Evolutionary conservation across 2,329 filamentous ascomycete species (phyloP).

Genomic region (Fusarium proliferatum): DNA sequence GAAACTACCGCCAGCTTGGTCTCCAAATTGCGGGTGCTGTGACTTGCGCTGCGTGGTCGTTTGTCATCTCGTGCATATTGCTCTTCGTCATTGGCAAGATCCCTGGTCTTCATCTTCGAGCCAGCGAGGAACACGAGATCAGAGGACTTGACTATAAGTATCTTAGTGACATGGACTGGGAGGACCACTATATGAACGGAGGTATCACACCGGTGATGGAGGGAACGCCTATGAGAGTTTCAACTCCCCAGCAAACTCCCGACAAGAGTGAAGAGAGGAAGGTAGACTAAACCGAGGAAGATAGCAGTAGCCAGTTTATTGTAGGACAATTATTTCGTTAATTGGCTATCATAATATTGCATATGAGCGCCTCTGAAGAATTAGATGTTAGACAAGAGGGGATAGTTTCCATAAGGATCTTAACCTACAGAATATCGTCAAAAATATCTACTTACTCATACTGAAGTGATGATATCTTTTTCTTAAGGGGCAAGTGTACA

Average conservation of each 20-base stretch:
- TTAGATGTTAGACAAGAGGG: too few species aligned
- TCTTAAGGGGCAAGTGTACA: rapidly evolving
- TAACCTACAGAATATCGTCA: too few species aligned
- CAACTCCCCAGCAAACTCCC: constrained; percentile 5
- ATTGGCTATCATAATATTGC: not conserved
- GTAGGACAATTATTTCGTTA: not conserved
- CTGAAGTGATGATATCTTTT: not conserved
- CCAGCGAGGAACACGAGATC: constrained; percentile 65
- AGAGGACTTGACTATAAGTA: constrained; percentile 60
- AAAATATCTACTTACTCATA: not conserved
- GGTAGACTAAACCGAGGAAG: not conserved
- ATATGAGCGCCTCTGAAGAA: not conserved
- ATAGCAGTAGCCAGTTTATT: not conserved
- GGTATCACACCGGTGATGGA: constrained; percentile 33
- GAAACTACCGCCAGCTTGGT: constrained; percentile 65
- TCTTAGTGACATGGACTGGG: constrained; percentile 44
- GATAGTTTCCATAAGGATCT: not conserved
- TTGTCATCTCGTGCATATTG: constrained; percentile 62
- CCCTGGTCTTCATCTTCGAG: constrained; percentile 65
- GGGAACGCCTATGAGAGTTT: constrained; percentile 15
- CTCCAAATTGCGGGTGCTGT: constrained; percentile 68
- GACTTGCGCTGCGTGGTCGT: constrained; percentile 66
- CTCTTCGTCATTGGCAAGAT: constrained; percentile 68
- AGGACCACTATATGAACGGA: constrained; percentile 33
- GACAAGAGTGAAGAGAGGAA: constrained; percentile 24